Base-by-base conservation (phyloP, 2,329 filamentous ascomycete species). In the Sporothrix variecibatus region DNA sequence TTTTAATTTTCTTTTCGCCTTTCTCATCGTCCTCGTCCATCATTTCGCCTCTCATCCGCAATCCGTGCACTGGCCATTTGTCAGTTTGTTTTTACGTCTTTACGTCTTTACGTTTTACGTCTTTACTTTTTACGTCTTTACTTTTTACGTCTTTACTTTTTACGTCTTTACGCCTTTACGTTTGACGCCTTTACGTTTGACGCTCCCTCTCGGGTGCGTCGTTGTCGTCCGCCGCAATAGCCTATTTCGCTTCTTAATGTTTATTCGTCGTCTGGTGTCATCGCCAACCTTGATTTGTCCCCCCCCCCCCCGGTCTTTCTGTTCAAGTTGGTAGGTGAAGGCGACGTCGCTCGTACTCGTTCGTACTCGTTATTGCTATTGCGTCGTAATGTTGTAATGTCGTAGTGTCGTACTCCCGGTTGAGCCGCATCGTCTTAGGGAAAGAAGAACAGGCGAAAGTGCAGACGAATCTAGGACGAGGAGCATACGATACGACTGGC, bases 401-500 rank as follows among this genome's bases (percentile, higher is more conserved):
- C 56, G 26, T 31, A 31, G 26, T 26, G 56, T 31, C 56, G 56
- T 58, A 58, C 26, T 31, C 11, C 23, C 56, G 26, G 31, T 64
- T 64, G 60, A 64, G 60, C 60, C 60, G 60, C 60, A 64, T 40
- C 8, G 31, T 40, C 40, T 5, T 43, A 43, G 40, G 3, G 60
- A 20, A 53, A 51, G 46, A 7, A 62, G 31, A 51, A 20, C 46
- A 51, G 12, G 46, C 7, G 46, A 51, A 51, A n/a, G 31, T 23
- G 60, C 17, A 23, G 31, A 40, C 20, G 34, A 64, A 64, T 15
- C 3, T 40, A 11, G 31, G 34, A 20, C 58, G 58, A 11, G 60
- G 60, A 64, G 60, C 60, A n/a, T 40, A 64, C 31, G 60, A 64
- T 31, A 64, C 60, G 20, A 64, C 60, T 12, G 60, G 60, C 34